phyloP scores from a whole-genome alignment of 2,329 filamentous ascomycete species.

The Aspergillus sp. region DNA sequence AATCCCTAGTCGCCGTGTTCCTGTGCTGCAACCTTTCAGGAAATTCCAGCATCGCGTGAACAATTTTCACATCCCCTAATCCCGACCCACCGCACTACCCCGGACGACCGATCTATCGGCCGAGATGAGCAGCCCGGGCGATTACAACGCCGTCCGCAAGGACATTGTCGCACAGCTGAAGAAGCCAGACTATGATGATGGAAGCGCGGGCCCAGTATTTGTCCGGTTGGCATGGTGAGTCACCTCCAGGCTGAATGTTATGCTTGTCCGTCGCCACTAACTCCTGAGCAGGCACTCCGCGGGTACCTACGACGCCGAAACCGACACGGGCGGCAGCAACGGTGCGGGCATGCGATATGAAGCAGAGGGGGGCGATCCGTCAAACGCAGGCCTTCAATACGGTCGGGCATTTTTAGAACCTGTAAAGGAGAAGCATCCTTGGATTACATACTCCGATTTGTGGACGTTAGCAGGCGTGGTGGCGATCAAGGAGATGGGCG shows the following conservation, averaged over 20 bases:
- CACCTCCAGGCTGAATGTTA: not conserved
- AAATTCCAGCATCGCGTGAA: not conserved
- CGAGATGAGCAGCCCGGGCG: constrained; percentile 40
- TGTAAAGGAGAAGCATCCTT: constrained; percentile 59
- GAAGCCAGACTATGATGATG: constrained; percentile 66
- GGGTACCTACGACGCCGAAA: constrained; percentile 61
- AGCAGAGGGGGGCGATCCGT: constrained; percentile 63
- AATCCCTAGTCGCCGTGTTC: not conserved
- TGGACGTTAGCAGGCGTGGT: constrained; percentile 65
- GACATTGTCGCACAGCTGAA: constrained; percentile 57
- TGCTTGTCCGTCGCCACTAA: constrained; percentile 1
- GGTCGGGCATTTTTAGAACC: constrained; percentile 66
- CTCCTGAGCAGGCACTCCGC: constrained; percentile 56
- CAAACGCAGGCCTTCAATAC: constrained; percentile 65
- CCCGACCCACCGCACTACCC: constrained; percentile 14
- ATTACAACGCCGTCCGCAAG: constrained; percentile 54
- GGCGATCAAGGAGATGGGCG: constrained; percentile 62
- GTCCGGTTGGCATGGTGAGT: constrained; percentile 64
- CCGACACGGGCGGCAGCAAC: constrained; percentile 64
- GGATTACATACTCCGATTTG: constrained; percentile 67
- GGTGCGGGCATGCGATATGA: constrained; percentile 68
- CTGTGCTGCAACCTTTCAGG: not conserved
- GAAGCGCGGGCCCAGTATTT: constrained; percentile 63
- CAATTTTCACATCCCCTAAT: not conserved
- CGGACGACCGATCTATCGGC: constrained; percentile 24